Percentiles rank a stretch among this genome's conserved stretches.
phyloP scores from a whole-genome alignment of 2,329 filamentous ascomycete genomes.

The Apiospora arundinis region DNA sequence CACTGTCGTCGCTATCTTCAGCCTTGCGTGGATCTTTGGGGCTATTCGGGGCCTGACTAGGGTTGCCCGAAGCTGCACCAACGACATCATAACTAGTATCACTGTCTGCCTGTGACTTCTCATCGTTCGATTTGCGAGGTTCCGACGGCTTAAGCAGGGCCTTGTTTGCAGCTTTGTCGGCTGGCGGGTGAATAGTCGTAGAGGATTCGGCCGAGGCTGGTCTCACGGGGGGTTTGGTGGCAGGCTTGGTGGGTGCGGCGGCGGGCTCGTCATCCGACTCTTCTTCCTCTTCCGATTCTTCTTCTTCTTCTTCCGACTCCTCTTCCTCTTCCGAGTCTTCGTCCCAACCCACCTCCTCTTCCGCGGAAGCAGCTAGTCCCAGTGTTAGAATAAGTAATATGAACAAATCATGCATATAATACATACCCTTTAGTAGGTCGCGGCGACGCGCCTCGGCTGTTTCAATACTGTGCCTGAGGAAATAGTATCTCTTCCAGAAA shows the following conservation, averaged over 20 bases:
- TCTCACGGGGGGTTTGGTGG: constrained; percentile 45
- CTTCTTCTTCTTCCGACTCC: constrained; percentile 40
- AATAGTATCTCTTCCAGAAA: constrained; percentile 97
- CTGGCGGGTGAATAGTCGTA: constrained; percentile 64
- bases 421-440: constrained; percentile 87
- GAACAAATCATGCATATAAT: constrained; percentile 21
- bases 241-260: constrained; percentile 37
- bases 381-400: constrained; percentile 31
- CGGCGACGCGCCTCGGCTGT: constrained; percentile 87
- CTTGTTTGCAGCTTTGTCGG: constrained; percentile 42
- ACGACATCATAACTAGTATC: constrained; percentile 97
- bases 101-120: constrained; percentile 89
- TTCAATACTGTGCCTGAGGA: constrained; percentile 89
- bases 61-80: constrained; percentile 74
- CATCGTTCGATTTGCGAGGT: constrained; percentile 80
- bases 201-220: constrained; percentile 61
- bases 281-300: constrained; percentile 51
- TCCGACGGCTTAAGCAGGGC: constrained; percentile 66
- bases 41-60: constrained; percentile 77
- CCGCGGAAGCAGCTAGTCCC: constrained; percentile 67
- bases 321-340: constrained; percentile 73
- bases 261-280: constrained; percentile 46
- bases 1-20: constrained; percentile 67
- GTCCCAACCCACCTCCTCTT: constrained; percentile 75
- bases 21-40: constrained; percentile 62